Base-by-base conservation (phyloP, 1,284 basidiomycete species). In the Gomphus sp. region DNA sequence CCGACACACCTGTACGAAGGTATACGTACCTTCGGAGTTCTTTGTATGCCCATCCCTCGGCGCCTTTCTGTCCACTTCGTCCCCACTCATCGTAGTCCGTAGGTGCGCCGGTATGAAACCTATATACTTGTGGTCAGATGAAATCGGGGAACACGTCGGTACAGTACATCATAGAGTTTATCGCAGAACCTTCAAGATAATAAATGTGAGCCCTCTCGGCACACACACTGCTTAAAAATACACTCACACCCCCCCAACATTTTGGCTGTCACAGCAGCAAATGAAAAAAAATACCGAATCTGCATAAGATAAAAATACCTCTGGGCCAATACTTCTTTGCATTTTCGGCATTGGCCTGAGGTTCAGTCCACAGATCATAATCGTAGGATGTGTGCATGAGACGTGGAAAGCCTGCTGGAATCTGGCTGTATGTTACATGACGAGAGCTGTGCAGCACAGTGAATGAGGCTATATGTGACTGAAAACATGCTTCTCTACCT, bases 71-170 rank as follows among this genome's bases (percentile, higher is more conserved):
- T 22, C 18, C 52, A 36, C 75, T 77, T n/a, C 73, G 73, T 0
- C 79, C 82, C 79, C 84, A 87, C 66, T 87, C 79, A 63, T 87
- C 82, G 62, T 80, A 88, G 65, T 89, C 87, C 0, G 79, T 78
- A 0, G 85, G 84, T 3, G 81, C 76, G n/a, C 85, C 83, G 45
- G 80, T 80, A 25, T 88, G 86, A 56, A 80, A 85, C 71, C 85
- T 88, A 37, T 25, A 10, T n/a, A 2, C 39, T 3, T 50, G 7
- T 5, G 10, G 16, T 18, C 39, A 12, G 14, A 39, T 36, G 2
- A 41, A 28, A 58, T 50, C 25, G 63, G 41, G 7, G n/a, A n/a
- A n/a, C 16, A 8, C 18, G 16, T 43, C 18, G n/a, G 36, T n/a
- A n/a, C 7, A 74, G 31, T 66, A 81, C 83, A 87, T 81, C 69